Evolutionary conservation across 2,329 filamentous ascomycete species (phyloP), one percentile per base, ranked within the genome.

Genomic region (Grosmannia clavigera): DNA sequence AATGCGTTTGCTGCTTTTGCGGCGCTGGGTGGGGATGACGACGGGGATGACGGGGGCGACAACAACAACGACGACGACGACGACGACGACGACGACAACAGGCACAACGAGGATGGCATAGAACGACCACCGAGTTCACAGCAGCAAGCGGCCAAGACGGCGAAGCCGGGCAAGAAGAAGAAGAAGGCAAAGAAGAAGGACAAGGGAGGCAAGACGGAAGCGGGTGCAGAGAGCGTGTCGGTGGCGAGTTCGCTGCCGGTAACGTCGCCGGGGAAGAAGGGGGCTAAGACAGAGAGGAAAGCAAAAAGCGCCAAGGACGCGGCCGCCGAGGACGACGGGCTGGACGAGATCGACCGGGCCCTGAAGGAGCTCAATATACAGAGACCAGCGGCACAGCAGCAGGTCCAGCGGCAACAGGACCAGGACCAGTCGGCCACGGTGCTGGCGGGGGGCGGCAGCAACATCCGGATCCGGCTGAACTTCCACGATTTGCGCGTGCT

Each of bases 401-500:
- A 29, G 3, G 31, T 19, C 10, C 22, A 19, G 2, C 1, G 3
- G 10, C 14, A 31, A 2, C 55, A 31, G 14, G 22, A 29, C 55
- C 33, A 35, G 33, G 33, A 35, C 29, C 29, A 31, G 35, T 10
- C 35, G 38, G 38, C 38, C 3, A 14, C 11, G 35, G 35, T 38
- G 35, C 35, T 9, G 35, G 38, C 9, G 6, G 33, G 6, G 51
- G 12, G 14, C 11, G 19, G 25, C 14, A 31, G 51, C 12, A 3
- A 22, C 25, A 11, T n/a, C 6, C 57, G 29, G 7, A 70, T 83
- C 2, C 70, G 73, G 35, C 76, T 82, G 66, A 80, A 80, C 65
- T 82, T 85, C 0, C 81, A 88, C 65, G 83, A 91, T 66, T 80
- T 99, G 12, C 92, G 92, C 69, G 89, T 89, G 9, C 79, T 86